Evolutionary conservation across 768 basidiomycete species (phyloP), one percentile per base, ranked within the genome.

Genomic region (Lentinula boryana): DNA sequence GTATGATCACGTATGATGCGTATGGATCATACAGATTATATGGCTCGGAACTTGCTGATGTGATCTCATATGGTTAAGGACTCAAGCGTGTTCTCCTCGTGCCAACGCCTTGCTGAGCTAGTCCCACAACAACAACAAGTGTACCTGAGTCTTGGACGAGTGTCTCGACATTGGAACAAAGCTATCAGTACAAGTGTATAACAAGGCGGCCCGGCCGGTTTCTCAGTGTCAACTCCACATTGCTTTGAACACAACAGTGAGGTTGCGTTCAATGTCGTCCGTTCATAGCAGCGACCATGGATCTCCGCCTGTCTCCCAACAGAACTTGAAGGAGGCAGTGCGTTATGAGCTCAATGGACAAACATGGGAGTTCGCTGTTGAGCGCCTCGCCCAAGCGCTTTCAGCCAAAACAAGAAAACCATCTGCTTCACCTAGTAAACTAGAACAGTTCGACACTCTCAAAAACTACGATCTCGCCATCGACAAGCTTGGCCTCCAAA

Each of bases 401-500:
- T 38, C 60, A 33, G 51, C 50, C 2, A 60, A 60, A 31, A 54
- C 31, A n/a, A 36, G 50, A 10, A 60, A 55, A 27, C 23, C 5
- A 40, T 18, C 13, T 4, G 36, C 5, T 6, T 43, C 60, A n/a
- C 38, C 49, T 43, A 8, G 38, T 12, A 44, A 27, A 31, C 35
- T 36, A 12, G 27, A 53, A 15, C 21, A 21, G 5, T 23, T 55
- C 9, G 60, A 60, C 52, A 4, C 8, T 18, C 38, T 60, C 1
- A 50, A 41, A 40, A 55, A 61, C 60, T 60, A 60, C 32, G 23
- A 50, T 32, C 7, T 50, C 58, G 5, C 13, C 31, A 55, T 61
- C 18, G 53, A 61, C 60, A 5, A 55, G 15, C 38, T 55, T 38
- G 27, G 51, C 23, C 7, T 5, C 21, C 5, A 40, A 58, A n/a